Base-by-base conservation (phyloP, 352 stramenopile genomes). In the Phytophthora sansomeana region DNA sequence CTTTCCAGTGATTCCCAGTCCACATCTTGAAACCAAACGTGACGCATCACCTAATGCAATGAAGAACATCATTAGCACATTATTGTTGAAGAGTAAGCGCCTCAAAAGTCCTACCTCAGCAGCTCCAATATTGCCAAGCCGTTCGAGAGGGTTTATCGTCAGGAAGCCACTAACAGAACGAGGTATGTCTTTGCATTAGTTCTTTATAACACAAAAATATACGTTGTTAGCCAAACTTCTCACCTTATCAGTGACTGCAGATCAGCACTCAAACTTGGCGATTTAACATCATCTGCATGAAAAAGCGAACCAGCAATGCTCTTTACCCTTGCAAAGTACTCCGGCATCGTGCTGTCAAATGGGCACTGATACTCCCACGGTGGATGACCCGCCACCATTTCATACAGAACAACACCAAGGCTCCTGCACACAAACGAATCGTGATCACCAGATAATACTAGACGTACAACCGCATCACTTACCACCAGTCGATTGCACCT, bases 401-500 rank as follows among this genome's bases (percentile, higher is more conserved):
- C 87, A 44, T 83, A 87, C 17, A 93, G 76, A 11, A 95, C 67
- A 7, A 95, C 85, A 3, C 87, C 87, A 5, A 92, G 51, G 51
- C 68, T 81, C 87, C 87, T 95, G 33, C 24, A 59, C 7, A 49
- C 17, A 66, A 33, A 51, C 0, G 19, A 47, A 5, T 29, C 41
- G 21, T 24, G 21, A 24, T 24, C 21, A 24, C 21, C 21, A 24
- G 21, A 60, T 3, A 29, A 30, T n/a, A 41, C 29, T 19, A 24
- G 3, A 24, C 21, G 21, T 24, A 24, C 21, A 24, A 24, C 5
- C 26, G n/a, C 44, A 52, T 9, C 13, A 69, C 74, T 5, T 64
- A 92, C 86, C 86, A 95, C 87, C 87, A 95, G 59, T 95, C 87
- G 46, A 82, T 61, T 44, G 52, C 55, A 57, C 61, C 50, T 6